Evolutionary conservation across 495 filamentous ascomycete species (phyloP).

Genomic region (Venustampulla echinocandica): DNA sequence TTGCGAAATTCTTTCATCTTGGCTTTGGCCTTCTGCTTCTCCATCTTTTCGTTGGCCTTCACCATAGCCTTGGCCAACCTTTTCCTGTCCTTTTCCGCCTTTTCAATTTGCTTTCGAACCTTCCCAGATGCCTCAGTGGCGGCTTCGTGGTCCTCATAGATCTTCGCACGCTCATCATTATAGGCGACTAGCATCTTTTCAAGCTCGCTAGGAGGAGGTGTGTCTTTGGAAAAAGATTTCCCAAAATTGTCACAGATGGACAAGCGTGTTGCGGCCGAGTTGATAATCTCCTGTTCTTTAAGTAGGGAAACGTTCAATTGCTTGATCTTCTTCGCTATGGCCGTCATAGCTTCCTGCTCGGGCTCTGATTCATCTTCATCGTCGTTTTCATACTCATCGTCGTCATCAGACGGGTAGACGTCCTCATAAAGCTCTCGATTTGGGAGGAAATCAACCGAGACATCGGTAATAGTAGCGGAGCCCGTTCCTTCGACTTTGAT

Average conservation of each 20-base stretch:
- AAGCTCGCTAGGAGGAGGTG: slow-evolving; percentile 24
- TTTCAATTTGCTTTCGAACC: slow-evolving; percentile 30
- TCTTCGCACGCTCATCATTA: slow-evolving; percentile 37
- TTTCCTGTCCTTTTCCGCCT: slow-evolving; percentile 25
- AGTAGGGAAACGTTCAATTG: slow-evolving; percentile 22
- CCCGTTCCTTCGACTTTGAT: slow-evolving; percentile 64
- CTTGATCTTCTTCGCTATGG: slow-evolving; percentile 17
- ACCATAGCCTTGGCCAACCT: slow-evolving; percentile 21
- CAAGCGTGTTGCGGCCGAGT: slow-evolving; percentile 31
- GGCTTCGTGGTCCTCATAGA: slow-evolving; percentile 33
- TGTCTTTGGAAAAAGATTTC: slow-evolving; percentile 28
- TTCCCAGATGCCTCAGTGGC: slow-evolving; percentile 27
- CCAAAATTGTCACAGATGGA: slow-evolving; percentile 38
- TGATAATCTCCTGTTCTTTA: slow-evolving; percentile 29
- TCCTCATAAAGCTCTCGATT: slow-evolving; percentile 51
- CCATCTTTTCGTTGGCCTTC: slow-evolving; percentile 33
- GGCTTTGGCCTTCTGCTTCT: slow-evolving; percentile 31
- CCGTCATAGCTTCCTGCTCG: slow-evolving; percentile 21
- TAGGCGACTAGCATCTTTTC: slow-evolving; percentile 33
- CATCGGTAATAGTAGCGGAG: slow-evolving; percentile 54
- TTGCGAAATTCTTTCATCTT: slow-evolving; percentile 32
- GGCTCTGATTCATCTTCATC: slow-evolving; percentile 26
- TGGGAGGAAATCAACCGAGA: slow-evolving; percentile 52
- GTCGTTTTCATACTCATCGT: slow-evolving; percentile 30
- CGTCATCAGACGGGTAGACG: slow-evolving; percentile 41